Conservation (phyloP, 257 asterid genomes). For the Lycium barbarum region DNA sequence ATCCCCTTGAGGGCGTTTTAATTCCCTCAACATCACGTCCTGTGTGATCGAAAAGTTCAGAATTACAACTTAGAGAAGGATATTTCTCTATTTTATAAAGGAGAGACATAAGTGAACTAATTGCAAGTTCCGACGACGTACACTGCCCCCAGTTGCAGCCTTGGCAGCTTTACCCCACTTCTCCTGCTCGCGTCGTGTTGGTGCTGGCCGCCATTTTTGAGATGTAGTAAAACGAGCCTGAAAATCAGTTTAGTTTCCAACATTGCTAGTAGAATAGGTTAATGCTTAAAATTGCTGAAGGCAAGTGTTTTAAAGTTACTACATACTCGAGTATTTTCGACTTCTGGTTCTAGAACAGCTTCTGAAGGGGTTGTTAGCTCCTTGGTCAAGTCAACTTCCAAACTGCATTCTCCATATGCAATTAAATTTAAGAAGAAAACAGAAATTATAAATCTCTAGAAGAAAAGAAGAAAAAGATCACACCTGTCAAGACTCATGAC, state of each 20-base stretch:
- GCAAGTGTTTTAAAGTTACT: neutral
- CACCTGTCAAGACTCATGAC: conserved; percentile 93
- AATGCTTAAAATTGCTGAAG: neutral
- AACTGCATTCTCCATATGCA: conserved; percentile 47
- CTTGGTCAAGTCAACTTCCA: conserved; percentile 87
- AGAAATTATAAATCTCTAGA: neutral
- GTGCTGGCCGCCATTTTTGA: conserved; percentile 85
- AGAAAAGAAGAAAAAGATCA: neutral
- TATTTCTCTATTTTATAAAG: neutral
- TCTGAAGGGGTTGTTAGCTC: conserved; percentile 56
- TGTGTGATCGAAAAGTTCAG: conserved; percentile 33
- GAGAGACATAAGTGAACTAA: neutral
- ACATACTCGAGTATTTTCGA: conserved; percentile 58
- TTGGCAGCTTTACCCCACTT: conserved; percentile 89
- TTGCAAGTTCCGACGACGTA: conserved; percentile 41
- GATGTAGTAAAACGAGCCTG: conserved; percentile 51
- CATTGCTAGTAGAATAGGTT: conserved; percentile 19
- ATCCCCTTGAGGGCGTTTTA: conserved; percentile 72
- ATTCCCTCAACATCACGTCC: conserved; percentile 87
- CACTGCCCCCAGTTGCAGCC: conserved; percentile 97
- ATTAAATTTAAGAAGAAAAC: conserved; percentile 17
- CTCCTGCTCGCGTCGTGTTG: conserved; percentile 92
- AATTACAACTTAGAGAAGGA: conserved; percentile 13
- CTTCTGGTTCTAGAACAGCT: conserved; percentile 45
- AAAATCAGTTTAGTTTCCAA: conserved; percentile 30